Base-by-base conservation (phyloP, 225 moss, liverwort and hornwort genomes). In the Sphagnum contortum region DNA sequence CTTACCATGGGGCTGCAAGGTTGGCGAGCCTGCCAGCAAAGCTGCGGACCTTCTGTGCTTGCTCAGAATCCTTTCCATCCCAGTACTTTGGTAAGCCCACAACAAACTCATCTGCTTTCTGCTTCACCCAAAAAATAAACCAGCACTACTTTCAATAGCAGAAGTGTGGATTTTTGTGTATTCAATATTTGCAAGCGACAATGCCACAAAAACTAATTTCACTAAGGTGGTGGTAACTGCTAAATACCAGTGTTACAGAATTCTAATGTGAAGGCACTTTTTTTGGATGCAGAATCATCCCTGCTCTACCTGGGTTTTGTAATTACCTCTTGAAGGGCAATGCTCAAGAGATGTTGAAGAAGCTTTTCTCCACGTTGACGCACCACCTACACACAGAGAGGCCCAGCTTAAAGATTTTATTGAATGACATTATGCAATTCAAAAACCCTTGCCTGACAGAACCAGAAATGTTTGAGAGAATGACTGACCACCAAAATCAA, bases 61-160 rank as follows among this genome's bases (percentile, higher is more conserved):
- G 91, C 29, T 66, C 69, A 14, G 85, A 82, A 68, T 99, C 93
- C 75, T 74, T 78, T 58, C 89, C 98, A 73, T 89, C 88, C 65
- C 74, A 87, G 67, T 73, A 70, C 74, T 73, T 81, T 14, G 98
- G 98, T 51, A 93, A 77, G 8, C 93, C 98, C 44, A 99, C 86
- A 14, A 99, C 87, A 75, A 93, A 86, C 66, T 99, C 98, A 61
- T 93, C 98, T 73, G 80, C 98, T 81, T 79, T 88, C 98, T 98
- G 83, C 74, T 74, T 46, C 6, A 48, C 29, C 52, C 54, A 61
- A 8, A 45, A 46, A 12, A 2, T 10, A 60, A 29, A 50, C 45
- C 9, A 53, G 5, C 6, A 51, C 61, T 12, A 50, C 48, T 2
- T 6, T 59, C 4, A 68, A 1, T 12, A 58, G 58, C 12, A 12